Conservation (phyloP, 331 rosid species). For the Malus hybrid region DNA sequence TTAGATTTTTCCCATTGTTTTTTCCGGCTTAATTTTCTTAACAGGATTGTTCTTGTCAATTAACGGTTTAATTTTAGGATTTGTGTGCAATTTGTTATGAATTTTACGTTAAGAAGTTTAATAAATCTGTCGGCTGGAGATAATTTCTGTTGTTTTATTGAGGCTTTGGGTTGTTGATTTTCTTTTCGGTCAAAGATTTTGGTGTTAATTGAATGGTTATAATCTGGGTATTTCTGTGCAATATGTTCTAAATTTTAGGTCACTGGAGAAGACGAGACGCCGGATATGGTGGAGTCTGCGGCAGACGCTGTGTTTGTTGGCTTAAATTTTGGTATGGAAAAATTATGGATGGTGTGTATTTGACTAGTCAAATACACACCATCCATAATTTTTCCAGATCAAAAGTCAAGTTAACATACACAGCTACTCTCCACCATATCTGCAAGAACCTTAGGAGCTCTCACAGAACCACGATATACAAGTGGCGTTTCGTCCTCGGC, state of each 20-base stretch:
- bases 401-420: constrained; percentile 42
- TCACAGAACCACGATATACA: constrained; percentile 50
- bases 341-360: constrained; percentile 58
- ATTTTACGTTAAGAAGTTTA: too few species aligned
- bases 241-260: constrained; percentile 18
- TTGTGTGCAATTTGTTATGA: too few species aligned
- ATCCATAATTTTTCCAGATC: constrained; percentile 50
- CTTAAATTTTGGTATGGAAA: constrained; percentile 33
- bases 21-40: not conserved
- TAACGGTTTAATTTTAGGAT: too few species aligned
- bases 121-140: too few species aligned
- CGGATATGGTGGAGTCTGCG: constrained; percentile 63
- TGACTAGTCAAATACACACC: constrained; percentile 29
- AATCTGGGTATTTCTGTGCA: not conserved
- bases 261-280: constrained; percentile 16
- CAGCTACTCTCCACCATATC: constrained; percentile 71
- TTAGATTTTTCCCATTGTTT: not conserved
- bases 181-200: too few species aligned
- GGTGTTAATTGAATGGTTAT: not conserved
- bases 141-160: too few species aligned
- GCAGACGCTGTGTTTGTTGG: constrained; percentile 64
- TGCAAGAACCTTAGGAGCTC: constrained; percentile 86
- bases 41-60: too few species aligned
- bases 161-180: too few species aligned
- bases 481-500: constrained; percentile 8